Evolutionary conservation across 2,329 filamentous ascomycete genomes (phyloP).

Genomic region (Monascus ruber): DNA sequence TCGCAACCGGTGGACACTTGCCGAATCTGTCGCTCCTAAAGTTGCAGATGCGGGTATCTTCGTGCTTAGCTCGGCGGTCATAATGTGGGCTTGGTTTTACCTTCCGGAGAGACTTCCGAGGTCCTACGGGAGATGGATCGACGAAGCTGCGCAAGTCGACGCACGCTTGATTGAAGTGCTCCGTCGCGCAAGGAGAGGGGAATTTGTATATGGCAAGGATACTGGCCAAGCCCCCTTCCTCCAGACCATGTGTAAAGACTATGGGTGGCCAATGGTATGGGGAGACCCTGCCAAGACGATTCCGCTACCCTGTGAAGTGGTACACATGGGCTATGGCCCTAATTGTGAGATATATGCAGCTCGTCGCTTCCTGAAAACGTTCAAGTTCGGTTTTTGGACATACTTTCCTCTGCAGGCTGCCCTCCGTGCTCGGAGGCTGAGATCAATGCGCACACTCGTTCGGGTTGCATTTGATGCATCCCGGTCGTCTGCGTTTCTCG

Average conservation of each 20-base stretch:
- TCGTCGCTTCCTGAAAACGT: conserved; percentile 56
- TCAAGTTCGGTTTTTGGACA: conserved; percentile 62
- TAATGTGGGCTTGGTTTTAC: conserved; percentile 91
- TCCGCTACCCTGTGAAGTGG: conserved; percentile 71
- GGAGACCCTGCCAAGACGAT: conserved; percentile 58
- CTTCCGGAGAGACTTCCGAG: conserved; percentile 56
- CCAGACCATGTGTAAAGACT: conserved; percentile 60
- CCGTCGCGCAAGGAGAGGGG: conserved; percentile 50
- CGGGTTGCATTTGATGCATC: conserved; percentile 48
- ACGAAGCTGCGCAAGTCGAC: conserved; percentile 64
- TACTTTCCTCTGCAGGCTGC: conserved; percentile 65
- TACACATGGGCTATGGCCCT: conserved; percentile 66
- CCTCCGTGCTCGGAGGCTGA: conserved; percentile 44
- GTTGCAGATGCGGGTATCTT: conserved; percentile 61
- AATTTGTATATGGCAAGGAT: conserved; percentile 61
- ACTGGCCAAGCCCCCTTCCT: conserved; percentile 59
- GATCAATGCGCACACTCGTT: conserved; percentile 34
- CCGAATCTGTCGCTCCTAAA: conserved; percentile 31
- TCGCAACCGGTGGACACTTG: conserved; percentile 16
- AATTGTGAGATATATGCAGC: conserved; percentile 62
- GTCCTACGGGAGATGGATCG: conserved; percentile 74
- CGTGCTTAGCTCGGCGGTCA: conserved; percentile 56
- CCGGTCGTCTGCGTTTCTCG: conserved; percentile 67
- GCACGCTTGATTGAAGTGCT: conserved; percentile 62
- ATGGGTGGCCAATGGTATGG: conserved; percentile 55